Conservation (phyloP, 192 early-diverging fungal genomes). For the Lunasporangiospora selenospora region DNA sequence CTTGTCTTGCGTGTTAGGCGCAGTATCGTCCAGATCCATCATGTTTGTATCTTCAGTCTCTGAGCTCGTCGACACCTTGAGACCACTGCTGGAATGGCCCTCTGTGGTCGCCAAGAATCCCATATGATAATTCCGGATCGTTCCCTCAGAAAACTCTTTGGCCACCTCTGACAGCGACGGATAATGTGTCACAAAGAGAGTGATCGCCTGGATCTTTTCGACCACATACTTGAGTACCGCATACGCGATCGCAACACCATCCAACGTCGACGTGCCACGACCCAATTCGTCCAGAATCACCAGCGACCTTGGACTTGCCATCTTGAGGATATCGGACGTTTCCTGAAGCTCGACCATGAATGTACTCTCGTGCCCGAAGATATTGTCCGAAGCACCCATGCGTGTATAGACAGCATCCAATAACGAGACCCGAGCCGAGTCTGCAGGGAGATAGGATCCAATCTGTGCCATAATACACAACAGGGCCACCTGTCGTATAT, state of each 20-base stretch:
- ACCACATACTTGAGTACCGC: conserved; percentile 68
- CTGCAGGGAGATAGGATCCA: conserved; percentile 76
- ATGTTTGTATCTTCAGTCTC: too few relatives aligned
- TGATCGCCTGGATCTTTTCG: conserved; percentile 51
- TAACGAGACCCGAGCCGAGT: conserved; percentile 66
- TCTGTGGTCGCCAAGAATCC: conserved; percentile 53
- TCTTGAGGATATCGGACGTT: conserved; percentile 72
- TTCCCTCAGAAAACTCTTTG: conserved; percentile 24
- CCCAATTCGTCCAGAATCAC: conserved; percentile 88
- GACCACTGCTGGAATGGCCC: conserved; percentile 8
- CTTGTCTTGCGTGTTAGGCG: background rate
- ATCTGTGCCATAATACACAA: conserved; percentile 74
- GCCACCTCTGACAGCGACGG: conserved; percentile 65
- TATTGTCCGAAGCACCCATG: conserved; percentile 77
- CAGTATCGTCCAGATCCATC: too few relatives aligned
- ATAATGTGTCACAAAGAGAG: conserved; percentile 86
- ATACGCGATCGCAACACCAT: conserved; percentile 76
- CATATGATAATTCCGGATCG: conserved; percentile 56
- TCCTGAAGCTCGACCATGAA: conserved; percentile 85
- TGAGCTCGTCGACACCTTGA: too few relatives aligned
- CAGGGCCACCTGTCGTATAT: conserved; percentile 69
- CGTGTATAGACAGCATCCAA: conserved; percentile 76
- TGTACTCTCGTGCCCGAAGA: conserved; percentile 71
- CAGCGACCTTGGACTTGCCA: conserved; percentile 63
- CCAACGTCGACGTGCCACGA: conserved; percentile 77